Percentiles rank a stretch among this genome's conserved stretches.
Conservation (phyloP, 192 early-diverging fungal genomes). For the Podila verticillata region DNA sequence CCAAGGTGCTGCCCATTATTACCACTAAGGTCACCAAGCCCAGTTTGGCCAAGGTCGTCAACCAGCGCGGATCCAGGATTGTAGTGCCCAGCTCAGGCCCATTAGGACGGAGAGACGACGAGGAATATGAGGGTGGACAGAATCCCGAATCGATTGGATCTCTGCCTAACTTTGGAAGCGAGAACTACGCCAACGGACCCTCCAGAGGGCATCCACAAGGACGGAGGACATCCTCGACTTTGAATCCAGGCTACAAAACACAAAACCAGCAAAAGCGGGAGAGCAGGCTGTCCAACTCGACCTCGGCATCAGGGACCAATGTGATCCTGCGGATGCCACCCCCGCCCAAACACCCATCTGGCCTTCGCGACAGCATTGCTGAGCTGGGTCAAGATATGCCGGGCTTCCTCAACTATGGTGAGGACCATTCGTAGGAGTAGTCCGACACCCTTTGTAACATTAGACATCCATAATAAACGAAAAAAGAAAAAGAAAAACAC, state of each 20-base stretch:
- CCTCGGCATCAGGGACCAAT: background rate
- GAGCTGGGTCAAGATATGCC: slow-evolving; percentile 91
- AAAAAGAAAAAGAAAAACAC: background rate
- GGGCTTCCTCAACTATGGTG: slow-evolving; percentile 92
- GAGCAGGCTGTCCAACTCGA: background rate
- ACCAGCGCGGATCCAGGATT: slow-evolving; percentile 21
- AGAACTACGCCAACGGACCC: background rate
- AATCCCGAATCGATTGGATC: slow-evolving; percentile 19
- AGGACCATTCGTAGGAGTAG: slow-evolving; percentile 81
- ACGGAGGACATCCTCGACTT: slow-evolving; percentile 22
- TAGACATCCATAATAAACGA: background rate
- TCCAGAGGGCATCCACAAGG: background rate
- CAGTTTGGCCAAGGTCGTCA: slow-evolving; percentile 27
- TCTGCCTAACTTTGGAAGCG: background rate
- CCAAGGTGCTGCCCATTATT: slow-evolving; percentile 29
- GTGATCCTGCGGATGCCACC: slow-evolving; percentile 36
- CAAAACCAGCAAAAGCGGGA: background rate
- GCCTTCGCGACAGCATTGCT: slow-evolving; percentile 92
- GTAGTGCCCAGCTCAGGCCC: slow-evolving; percentile 8
- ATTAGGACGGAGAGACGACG: background rate
- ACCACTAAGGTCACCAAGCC: slow-evolving; percentile 42
- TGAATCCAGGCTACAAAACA: slow-evolving; percentile 23
- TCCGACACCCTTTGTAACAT: too few species aligned
- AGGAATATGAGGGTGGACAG: slow-evolving; percentile 17
- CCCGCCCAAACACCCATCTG: slow-evolving; percentile 12